Conservation (phyloP, 2,329 filamentous ascomycete genomes). For the Xylaria sp. region DNA sequence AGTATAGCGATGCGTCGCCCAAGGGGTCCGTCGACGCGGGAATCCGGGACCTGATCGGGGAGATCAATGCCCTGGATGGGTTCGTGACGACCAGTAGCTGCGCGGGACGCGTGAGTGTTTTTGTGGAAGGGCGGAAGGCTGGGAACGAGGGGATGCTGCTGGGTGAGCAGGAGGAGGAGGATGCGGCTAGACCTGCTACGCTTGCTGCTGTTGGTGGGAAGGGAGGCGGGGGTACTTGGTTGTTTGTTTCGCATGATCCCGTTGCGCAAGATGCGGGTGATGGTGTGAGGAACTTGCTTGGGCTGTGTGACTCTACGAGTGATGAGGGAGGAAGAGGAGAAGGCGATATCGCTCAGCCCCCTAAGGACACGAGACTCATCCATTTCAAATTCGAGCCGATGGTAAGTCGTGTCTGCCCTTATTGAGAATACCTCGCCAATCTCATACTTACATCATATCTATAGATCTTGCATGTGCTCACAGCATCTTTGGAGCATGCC, state of each 20-base stretch:
- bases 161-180: constrained; percentile 32
- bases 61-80: constrained; percentile 79
- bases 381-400: constrained; percentile 96
- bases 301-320: constrained; percentile 50
- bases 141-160: constrained; percentile 34
- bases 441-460: constrained; percentile 1
- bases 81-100: constrained; percentile 95
- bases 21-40: constrained; percentile 87
- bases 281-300: constrained; percentile 41
- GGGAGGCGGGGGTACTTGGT: constrained; percentile 83
- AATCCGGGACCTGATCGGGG: constrained; percentile 79
- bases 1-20: constrained; percentile 86
- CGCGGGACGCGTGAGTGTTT: constrained; percentile 86
- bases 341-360: constrained; percentile 41
- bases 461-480: constrained; percentile 89
- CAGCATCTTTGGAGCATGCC: constrained; percentile 78
- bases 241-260: constrained; percentile 88
- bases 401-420: constrained; percentile 64
- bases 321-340: constrained; percentile 41
- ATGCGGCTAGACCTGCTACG: constrained; percentile 45
- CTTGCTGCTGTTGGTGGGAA: constrained; percentile 81
- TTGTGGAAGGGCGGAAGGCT: constrained; percentile 78
- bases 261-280: constrained; percentile 52
- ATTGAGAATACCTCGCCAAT: not conserved
- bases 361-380: constrained; percentile 62